Percentiles rank a stretch among this genome's conserved stretches.
Conservation (phyloP, 192 early-diverging fungal genomes). For the Allomyces macrogynus region DNA sequence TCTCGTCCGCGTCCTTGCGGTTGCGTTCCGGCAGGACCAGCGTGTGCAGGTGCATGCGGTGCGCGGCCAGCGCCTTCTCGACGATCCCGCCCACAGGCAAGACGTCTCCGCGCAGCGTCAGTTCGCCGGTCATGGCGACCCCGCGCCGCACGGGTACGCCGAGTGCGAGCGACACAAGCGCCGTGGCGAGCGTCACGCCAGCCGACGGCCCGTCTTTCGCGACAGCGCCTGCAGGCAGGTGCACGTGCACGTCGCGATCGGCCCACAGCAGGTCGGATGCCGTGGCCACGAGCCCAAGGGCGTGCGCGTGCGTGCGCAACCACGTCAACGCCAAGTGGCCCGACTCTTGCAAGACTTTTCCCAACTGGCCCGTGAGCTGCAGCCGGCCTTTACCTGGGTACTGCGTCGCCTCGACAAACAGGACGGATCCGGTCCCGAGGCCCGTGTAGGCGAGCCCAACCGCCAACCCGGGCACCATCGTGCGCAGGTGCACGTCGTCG, state of each 20-base stretch:
- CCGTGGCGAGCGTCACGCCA: constrained; percentile 48
- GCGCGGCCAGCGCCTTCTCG: constrained; percentile 67
- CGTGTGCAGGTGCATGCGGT: constrained; percentile 50
- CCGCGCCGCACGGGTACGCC: constrained; percentile 25
- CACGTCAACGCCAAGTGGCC: constrained; percentile 55
- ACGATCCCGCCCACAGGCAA: constrained; percentile 70
- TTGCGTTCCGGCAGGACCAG: constrained; percentile 53
- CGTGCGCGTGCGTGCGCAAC: constrained; percentile 46
- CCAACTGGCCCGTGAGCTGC: constrained; percentile 49
- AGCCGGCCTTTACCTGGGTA: constrained; percentile 50
- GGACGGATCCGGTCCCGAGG: constrained; percentile 43
- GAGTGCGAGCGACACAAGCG: constrained; percentile 57
- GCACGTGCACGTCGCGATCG: constrained; percentile 62
- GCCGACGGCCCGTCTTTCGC: constrained; percentile 68
- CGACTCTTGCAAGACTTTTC: constrained; percentile 73
- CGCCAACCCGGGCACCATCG: constrained; percentile 47
- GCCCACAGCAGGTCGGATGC: constrained; percentile 24
- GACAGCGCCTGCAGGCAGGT: constrained; percentile 57
- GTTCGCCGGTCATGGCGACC: constrained; percentile 69
- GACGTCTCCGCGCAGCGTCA: constrained; percentile 61
- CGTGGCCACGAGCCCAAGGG: constrained; percentile 25
- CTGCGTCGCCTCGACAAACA: constrained; percentile 61
- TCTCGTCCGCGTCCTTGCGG: constrained; percentile 47
- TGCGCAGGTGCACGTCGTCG: constrained; percentile 46
- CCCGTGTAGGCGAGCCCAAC: constrained; percentile 65